Base-by-base conservation (phyloP, 228 moss, liverwort and hornwort genomes). In the Sphagnum magellanicum region DNA sequence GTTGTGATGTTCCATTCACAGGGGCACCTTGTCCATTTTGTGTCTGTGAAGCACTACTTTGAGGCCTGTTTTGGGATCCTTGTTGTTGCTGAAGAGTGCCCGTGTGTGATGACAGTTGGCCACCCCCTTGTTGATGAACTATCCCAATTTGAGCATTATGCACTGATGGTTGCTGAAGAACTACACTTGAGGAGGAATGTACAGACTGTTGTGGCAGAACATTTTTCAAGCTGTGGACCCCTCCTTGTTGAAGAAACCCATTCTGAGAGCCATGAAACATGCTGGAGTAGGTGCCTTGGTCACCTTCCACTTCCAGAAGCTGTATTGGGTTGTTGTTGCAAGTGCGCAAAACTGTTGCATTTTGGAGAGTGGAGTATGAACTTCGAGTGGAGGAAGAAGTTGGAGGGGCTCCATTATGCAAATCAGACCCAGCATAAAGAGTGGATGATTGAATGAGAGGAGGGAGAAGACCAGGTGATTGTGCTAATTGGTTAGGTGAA, bases 341-440 rank as follows among this genome's bases (percentile, higher is more conserved):
- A 3, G 32, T 32, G 46, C 74, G 64, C 59, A 75, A 71, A 52
- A 75, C 75, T 51, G 64, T 73, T 51, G 75, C 64, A 16, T 78
- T 85, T 48, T 80, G 78, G 16, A 84, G 67, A 70, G 48, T 81
- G 57, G 82, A 67, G 48, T 82, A 82, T 51, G 86, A 82, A 16
- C 86, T 82, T 32, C 2, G 32, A 48, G 86, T 82, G 10, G 86
- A 86, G 47, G 86, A 86, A 16, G 86, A 86, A 12, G 82, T 82
- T 17, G 86, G 86, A 50, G 86, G 82, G n/a, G 32, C 32, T 32
- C 86, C 86, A 14, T 82, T 86, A 67, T 86, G 86, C 0, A 80
- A 11, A 4, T 86, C 86, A 6, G 75, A 82, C 71, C 82, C 86
- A 0, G 86, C 77, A 65, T 78, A 77, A 32, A 86, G 52, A 10